Base-by-base conservation (phyloP, 306 rosid species). In the Cicer cuneatum region DNA sequence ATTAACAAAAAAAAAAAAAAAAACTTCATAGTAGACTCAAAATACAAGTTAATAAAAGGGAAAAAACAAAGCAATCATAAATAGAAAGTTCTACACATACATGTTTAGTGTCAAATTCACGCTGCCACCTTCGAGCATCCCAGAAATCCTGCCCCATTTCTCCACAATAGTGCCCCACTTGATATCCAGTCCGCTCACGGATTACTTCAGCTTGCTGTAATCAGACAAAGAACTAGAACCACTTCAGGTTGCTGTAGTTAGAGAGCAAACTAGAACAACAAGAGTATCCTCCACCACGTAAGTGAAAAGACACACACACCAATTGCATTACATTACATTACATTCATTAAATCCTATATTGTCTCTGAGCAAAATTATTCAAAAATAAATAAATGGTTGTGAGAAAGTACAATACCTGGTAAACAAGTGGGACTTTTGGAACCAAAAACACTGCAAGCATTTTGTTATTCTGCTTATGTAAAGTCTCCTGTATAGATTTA, bases 111-210 rank as follows among this genome's bases (percentile, higher is more conserved):
- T 94, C 96, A 43, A 92, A 92, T 78, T 94, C 99, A 52, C 93
- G 91, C 79, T 87, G 97, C 99, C 99, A 94, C 81, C 96, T 88
- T 74, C 97, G 93, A 51, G 94, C 89, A 81, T 94, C 99, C 99
- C 99, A 94, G 72, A 94, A 92, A 71, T 94, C 99, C 85, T 92
- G 99, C 47, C 99, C 99, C 99, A 94, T 94, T 85, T 94, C 99
- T 73, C 99, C 97, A 29, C 99, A 94, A 72, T 94, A 94, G 83
- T 94, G 99, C 10, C 99, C 97, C 52, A 94, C 99, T 71, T 88
- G 95, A 73, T 78, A 92, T 76, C 97, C 96, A 48, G 99, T 94
- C 69, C 95, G 90, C 84, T 94, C 99, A 3, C 99, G 92, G 68
- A 94, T 94, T 39, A 89, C 99, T 78, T 94, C 99, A 13, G 99